Evolutionary conservation across 192 early-diverging fungal species (phyloP).

Genomic region (Gamsiella multidivaricata): DNA sequence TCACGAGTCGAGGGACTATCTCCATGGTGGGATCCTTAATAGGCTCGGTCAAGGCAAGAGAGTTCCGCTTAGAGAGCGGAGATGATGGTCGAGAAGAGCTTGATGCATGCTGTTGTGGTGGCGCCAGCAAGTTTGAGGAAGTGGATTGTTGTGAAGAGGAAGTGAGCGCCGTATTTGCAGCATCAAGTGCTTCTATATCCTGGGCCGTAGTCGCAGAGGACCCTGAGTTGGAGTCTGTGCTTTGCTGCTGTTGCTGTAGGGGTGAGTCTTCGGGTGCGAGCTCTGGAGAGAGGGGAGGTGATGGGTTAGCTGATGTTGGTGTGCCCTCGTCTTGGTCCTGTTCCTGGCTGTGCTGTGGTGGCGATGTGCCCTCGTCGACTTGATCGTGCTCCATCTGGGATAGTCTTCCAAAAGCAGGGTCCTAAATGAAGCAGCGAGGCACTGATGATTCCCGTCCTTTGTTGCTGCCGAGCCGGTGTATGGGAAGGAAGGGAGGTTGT

Average conservation of each 20-base stretch:
- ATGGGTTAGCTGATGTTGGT: neutral
- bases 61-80: conserved; percentile 17
- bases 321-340: conserved; percentile 6
- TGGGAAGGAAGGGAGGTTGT: neutral
- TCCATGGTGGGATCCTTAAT: conserved; percentile 30
- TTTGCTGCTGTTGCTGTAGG: conserved; percentile 12
- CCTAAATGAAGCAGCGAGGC: no score
- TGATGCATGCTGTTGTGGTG: conserved; percentile 4
- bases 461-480: neutral
- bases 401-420: no score
- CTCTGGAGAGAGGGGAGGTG: conserved; percentile 10
- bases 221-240: neutral
- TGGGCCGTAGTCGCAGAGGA: conserved; percentile 4
- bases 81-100: conserved; percentile 19
- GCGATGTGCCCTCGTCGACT: neutral
- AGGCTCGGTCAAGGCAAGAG: conserved; percentile 7
- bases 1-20: conserved; percentile 55
- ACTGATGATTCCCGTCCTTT: neutral
- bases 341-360: neutral
- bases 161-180: neutral
- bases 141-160: neutral
- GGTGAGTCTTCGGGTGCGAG: neutral
- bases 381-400: conserved; percentile 6
- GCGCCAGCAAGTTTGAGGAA: conserved; percentile 3
- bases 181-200: neutral